phyloP scores from a whole-genome alignment of 2,329 filamentous ascomycete genomes.

The Chalaropsis thielavioides region DNA sequence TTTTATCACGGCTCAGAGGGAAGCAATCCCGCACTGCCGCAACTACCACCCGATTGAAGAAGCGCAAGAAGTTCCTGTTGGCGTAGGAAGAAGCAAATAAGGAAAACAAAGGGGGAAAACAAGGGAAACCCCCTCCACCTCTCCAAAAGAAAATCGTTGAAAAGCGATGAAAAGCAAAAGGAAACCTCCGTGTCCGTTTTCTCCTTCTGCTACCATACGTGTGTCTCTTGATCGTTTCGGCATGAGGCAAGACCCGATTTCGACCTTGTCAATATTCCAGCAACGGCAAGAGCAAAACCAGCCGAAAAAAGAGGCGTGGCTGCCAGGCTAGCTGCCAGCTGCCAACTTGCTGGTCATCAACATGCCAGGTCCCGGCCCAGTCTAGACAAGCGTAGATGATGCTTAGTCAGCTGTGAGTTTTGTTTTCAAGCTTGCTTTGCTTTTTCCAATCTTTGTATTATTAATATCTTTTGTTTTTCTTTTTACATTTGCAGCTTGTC shows the following conservation, averaged over 20 bases:
- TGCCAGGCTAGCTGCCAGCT: neutral
- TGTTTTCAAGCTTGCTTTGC: neutral
- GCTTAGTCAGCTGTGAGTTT: neutral
- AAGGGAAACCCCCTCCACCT: too few species aligned
- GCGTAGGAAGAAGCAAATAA: neutral
- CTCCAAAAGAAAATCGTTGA: neutral
- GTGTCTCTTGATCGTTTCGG: neutral
- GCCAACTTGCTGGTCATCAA: neutral
- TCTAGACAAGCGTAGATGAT: neutral
- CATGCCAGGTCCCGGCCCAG: neutral
- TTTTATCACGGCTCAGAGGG: neutral
- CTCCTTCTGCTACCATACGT: neutral
- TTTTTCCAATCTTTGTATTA: neutral
- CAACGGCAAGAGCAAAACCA: neutral
- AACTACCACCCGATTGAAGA: neutral
- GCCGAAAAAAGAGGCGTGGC: neutral
- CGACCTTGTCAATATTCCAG: neutral
- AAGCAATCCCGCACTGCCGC: neutral
- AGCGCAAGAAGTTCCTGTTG: neutral
- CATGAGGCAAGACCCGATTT: neutral
- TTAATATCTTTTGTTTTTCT: neutral
- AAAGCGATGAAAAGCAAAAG: neutral
- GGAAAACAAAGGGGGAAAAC: neutral
- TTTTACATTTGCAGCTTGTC: neutral
- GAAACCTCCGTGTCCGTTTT: neutral